Evolutionary conservation across 164 flowering plant species (phyloP).

Genomic region (Malania oleifera): DNA sequence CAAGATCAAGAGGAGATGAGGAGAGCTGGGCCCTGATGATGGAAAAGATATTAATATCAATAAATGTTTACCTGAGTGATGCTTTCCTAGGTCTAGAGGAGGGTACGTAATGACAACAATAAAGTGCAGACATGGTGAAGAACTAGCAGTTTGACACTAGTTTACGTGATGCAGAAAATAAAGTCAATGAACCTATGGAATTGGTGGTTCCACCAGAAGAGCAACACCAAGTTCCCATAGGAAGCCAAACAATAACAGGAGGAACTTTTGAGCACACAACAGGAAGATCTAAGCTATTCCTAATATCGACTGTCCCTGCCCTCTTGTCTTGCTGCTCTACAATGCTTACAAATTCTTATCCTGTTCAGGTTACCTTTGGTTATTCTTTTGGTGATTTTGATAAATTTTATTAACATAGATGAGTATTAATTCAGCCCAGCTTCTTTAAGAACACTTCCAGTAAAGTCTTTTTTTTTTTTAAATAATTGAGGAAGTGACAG

Average conservation of each 20-base stretch:
- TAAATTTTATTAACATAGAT: no score
- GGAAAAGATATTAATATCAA: not conserved
- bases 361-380: not conserved
- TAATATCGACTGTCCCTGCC: not conserved
- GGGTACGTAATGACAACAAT: not conserved
- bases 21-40: conserved; percentile 2
- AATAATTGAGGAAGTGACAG: no score
- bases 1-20: conserved; percentile 2
- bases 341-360: not conserved
- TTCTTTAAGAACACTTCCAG: no score
- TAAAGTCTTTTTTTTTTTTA: no score
- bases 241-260: not conserved
- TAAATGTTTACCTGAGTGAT: not conserved
- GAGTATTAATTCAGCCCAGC: no score
- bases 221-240: not conserved
- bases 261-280: not conserved
- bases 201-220: not conserved
- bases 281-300: conserved; percentile 3
- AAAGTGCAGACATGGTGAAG: not conserved
- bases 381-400: no score
- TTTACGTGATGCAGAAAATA: not conserved
- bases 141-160: not conserved
- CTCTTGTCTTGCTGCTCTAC: not conserved
- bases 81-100: conserved; percentile 1
- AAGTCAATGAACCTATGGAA: not conserved